Conservation (phyloP, 2,329 filamentous ascomycete genomes). For the Bertia moriformis region DNA sequence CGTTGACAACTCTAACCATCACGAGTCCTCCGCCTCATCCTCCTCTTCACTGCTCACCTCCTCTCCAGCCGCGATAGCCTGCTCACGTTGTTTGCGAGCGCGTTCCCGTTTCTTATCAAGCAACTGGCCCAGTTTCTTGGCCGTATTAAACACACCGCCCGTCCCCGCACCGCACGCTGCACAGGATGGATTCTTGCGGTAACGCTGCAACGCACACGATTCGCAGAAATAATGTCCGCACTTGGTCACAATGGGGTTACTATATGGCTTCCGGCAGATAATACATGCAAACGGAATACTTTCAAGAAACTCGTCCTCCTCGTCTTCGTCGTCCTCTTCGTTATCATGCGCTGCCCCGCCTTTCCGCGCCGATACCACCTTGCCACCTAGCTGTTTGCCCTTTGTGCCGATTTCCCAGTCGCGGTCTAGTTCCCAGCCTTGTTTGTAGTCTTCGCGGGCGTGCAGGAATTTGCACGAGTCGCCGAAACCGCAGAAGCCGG, state of each 20-base stretch:
- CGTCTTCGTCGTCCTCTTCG: constrained; percentile 30
- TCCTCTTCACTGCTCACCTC: neutral
- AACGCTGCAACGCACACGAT: constrained; percentile 71
- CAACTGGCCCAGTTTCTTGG: constrained; percentile 69
- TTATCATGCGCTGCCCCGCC: constrained; percentile 12
- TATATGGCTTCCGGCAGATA: constrained; percentile 69
- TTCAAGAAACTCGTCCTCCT: constrained; percentile 61
- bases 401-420: constrained; percentile 84
- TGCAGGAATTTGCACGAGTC: constrained; percentile 75
- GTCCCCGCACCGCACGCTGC: constrained; percentile 75
- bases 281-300: constrained; percentile 82
- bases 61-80: constrained; percentile 20
- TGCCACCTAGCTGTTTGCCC: constrained; percentile 49
- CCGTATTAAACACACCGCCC: constrained; percentile 76
- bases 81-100: constrained; percentile 39
- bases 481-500: constrained; percentile 39
- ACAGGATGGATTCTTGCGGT: constrained; percentile 74
- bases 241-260: constrained; percentile 68
- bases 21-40: neutral
- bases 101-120: constrained; percentile 58
- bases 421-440: constrained; percentile 86
- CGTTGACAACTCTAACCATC: no score
- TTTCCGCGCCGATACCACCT: constrained; percentile 38
- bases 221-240: constrained; percentile 97
- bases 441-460: constrained; percentile 64